Evolutionary conservation across 306 rosid genomes (phyloP).

Genomic region (Abrus precatorius): DNA sequence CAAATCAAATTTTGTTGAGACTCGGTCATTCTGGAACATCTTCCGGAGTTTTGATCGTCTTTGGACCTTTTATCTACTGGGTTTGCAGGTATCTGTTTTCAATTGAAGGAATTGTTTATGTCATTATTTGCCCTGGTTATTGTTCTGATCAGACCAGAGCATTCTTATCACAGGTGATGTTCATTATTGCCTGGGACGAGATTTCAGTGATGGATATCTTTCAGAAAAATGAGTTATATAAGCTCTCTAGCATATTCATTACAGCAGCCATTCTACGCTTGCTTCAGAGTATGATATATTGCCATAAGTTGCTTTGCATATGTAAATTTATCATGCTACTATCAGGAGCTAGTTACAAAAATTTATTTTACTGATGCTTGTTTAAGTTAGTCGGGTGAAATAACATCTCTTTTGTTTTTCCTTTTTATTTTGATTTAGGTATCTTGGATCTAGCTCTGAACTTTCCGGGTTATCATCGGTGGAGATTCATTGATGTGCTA

Average conservation of each 20-base stretch:
- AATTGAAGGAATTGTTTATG: conserved; percentile 35
- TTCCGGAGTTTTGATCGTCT: conserved; percentile 93
- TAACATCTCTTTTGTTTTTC: conserved; percentile 23
- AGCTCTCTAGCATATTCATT: conserved; percentile 89
- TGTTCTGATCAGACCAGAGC: conserved; percentile 39
- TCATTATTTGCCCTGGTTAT: conserved; percentile 31
- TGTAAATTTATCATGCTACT: conserved; percentile 33
- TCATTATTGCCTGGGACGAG: conserved; percentile 78
- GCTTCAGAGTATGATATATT: conserved; percentile 78
- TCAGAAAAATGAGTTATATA: conserved; percentile 67
- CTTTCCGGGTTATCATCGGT: conserved; percentile 89
- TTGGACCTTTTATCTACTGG: conserved; percentile 93
- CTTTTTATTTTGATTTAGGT: conserved; percentile 63
- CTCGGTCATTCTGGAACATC: conserved; percentile 91
- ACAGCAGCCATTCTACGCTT: conserved; percentile 93
- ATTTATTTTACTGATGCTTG: conserved; percentile 4
- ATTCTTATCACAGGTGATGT: conserved; percentile 66
- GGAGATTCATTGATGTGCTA: conserved; percentile 81
- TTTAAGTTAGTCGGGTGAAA: conserved; percentile 36
- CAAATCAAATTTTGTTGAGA: conserved; percentile 86
- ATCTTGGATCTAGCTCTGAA: conserved; percentile 81
- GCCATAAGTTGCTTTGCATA: conserved; percentile 39
- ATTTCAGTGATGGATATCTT: conserved; percentile 67
- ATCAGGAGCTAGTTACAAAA: conserved; percentile 30
- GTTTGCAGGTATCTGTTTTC: conserved; percentile 77